Base-by-base conservation (phyloP, 805 yeast species). In the Kodamaea fukazawae region DNA sequence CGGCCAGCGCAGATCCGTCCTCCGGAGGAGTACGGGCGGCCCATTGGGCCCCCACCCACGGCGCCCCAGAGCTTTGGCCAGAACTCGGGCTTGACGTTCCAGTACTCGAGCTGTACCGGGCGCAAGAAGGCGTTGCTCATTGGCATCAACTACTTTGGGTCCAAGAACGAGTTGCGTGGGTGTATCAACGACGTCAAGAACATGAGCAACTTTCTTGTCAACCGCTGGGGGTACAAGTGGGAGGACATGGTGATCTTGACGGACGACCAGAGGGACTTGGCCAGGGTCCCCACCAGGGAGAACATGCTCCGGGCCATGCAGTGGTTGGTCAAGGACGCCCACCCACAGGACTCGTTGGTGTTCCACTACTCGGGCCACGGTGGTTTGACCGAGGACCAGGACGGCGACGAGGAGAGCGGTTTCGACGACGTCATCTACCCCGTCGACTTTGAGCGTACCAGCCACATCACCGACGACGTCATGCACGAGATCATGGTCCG, bases 361-460 rank as follows among this genome's bases (percentile, higher is more conserved):
- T 64, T 65, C 54, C 70, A 64, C 43, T 65, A 61, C 38, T 56
- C 63, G 6, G 70, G 70, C n/a, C 70, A 65, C 45, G 70, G 70
- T 12, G 70, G 70, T 28, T 49, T 50, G 10, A 63, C 68, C 6
- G 51, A 55, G 34, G 70, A 65, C 46, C 42, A 48, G 36, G 62
- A 63, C 40, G 70, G 70, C 5, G 70, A 63, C 38, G 70, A 65
- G 44, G 69, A 62, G 15, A 53, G 54, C 29, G 70, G 70, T 1
- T 53, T 28, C 33, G 70, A 65, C 38, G 67, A 63, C 22, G 67
- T 61, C 11, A 61, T 65, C 27, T 64, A 63, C 40, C 70, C 70
- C 2, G 46, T 65, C 9, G 70, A 65, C 43, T 65, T 62, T 48
- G 50, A 65, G 42, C 51, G 40, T 22, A 45, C 42, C 4, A 69